phyloP scores from a whole-genome alignment of 371 early-diverging fungal species.

The Rhizopus microsporus region DNA sequence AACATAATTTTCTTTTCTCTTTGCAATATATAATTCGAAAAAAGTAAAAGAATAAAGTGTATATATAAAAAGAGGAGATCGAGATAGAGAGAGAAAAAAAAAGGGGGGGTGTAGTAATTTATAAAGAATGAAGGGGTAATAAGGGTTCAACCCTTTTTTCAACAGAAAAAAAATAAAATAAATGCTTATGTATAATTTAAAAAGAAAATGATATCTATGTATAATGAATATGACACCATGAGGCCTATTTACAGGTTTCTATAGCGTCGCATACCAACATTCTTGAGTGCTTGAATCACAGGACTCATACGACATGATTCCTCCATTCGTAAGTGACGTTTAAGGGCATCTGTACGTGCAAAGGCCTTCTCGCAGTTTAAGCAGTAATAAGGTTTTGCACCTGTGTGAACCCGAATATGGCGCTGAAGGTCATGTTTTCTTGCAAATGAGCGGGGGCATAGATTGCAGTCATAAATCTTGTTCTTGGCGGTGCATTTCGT shows the following conservation, averaged over 20 bases:
- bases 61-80: background rate
- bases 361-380: constrained; percentile 60
- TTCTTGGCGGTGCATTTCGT: background rate
- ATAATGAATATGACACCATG: too few relatives aligned
- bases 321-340: constrained; percentile 61
- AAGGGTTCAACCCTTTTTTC: too few relatives aligned
- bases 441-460: constrained; percentile 40
- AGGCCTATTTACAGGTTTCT: constrained; percentile 22
- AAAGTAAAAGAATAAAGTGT: background rate
- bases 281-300: constrained; percentile 49
- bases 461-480: constrained; percentile 27
- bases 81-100: constrained; percentile 2
- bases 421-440: constrained; percentile 54
- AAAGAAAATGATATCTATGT: too few relatives aligned
- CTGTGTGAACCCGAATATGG: constrained; percentile 60
- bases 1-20: too few relatives aligned
- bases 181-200: too few relatives aligned
- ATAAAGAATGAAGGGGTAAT: too few relatives aligned
- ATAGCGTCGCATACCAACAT: constrained; percentile 33
- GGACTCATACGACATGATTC: constrained; percentile 47
- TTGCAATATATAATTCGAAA: background rate
- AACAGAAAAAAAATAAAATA: too few relatives aligned
- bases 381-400: constrained; percentile 64
- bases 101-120: background rate
- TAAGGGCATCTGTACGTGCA: constrained; percentile 68